Evolutionary conservation across 768 basidiomycete genomes (phyloP).

Genomic region (Phlebiopsis flavidoalba): DNA sequence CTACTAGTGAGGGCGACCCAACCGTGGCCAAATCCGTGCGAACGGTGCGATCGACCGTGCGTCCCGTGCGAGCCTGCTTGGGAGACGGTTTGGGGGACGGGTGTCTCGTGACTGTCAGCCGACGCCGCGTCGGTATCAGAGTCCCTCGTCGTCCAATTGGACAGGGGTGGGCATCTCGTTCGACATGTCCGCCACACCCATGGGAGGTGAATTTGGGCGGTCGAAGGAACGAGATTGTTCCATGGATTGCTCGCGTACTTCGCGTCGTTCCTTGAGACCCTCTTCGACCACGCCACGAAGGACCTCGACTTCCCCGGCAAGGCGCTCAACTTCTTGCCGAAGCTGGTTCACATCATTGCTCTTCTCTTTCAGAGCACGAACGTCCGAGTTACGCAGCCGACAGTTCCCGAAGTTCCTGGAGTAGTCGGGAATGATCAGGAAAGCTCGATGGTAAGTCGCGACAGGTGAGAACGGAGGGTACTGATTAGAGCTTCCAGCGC

Average conservation of each 20-base stretch:
- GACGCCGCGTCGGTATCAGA: constrained; percentile 4
- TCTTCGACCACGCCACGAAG: constrained; percentile 85
- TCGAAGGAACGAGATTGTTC: constrained; percentile 6
- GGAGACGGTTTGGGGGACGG: constrained; percentile 27
- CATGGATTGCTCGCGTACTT: constrained; percentile 39
- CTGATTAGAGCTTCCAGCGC: constrained; percentile 78
- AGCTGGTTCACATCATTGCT: constrained; percentile 63
- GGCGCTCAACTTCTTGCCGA: constrained; percentile 69
- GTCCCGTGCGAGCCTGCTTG: constrained; percentile 20
- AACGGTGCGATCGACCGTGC: constrained; percentile 36
- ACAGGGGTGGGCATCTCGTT: constrained; percentile 21
- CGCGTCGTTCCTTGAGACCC: constrained; percentile 69
- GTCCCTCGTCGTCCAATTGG: no score
- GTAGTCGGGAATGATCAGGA: constrained; percentile 68
- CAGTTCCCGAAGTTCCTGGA: constrained; percentile 62
- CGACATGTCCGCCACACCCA: constrained; percentile 14
- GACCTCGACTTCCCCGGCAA: constrained; percentile 82
- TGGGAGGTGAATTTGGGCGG: background rate
- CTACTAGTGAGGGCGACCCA: constrained; percentile 31
- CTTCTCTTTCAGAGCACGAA: constrained; percentile 51
- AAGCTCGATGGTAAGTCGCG: constrained; percentile 74
- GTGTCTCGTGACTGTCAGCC: background rate
- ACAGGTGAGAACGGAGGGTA: constrained; percentile 68
- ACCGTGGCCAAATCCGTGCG: constrained; percentile 51
- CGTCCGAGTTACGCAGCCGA: constrained; percentile 62